Evolutionary conservation across 176 grass and related monocot species (phyloP).

Genomic region (Poa annua): DNA sequence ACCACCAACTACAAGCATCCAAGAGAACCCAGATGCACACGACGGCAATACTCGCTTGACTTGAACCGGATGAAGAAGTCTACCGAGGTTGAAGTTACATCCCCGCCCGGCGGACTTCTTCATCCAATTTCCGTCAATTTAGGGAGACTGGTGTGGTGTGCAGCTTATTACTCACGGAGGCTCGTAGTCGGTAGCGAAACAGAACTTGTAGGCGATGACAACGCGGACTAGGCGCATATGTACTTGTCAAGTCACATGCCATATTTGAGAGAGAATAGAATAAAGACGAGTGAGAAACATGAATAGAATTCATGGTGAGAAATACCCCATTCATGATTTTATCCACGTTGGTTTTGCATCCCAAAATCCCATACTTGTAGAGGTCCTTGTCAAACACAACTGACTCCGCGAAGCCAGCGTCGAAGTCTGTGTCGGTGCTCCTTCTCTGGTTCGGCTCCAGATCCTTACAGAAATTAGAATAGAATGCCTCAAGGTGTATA

Average conservation of each 20-base stretch:
- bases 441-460: not conserved
- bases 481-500: not conserved
- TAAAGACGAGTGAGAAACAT: not conserved
- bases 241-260: not conserved
- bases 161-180: too few relatives aligned
- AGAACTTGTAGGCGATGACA: too few relatives aligned
- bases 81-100: not conserved
- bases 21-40: not conserved
- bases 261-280: not conserved
- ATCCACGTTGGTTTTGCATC: not conserved
- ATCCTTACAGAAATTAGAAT: not conserved
- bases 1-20: not conserved
- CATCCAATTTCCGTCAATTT: too few relatives aligned
- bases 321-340: constrained; percentile 7
- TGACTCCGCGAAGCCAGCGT: not conserved
- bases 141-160: too few relatives aligned
- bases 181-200: too few relatives aligned
- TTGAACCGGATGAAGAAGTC: not conserved
- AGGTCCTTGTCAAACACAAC: not conserved
- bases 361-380: constrained; percentile 6
- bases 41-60: not conserved
- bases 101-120: too few relatives aligned
- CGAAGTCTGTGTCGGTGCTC: not conserved
- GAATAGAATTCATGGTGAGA: not conserved
- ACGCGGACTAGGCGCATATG: too few relatives aligned